Base-by-base conservation (phyloP, 208 protist genomes). In the Trypanosoma melophagium region DNA sequence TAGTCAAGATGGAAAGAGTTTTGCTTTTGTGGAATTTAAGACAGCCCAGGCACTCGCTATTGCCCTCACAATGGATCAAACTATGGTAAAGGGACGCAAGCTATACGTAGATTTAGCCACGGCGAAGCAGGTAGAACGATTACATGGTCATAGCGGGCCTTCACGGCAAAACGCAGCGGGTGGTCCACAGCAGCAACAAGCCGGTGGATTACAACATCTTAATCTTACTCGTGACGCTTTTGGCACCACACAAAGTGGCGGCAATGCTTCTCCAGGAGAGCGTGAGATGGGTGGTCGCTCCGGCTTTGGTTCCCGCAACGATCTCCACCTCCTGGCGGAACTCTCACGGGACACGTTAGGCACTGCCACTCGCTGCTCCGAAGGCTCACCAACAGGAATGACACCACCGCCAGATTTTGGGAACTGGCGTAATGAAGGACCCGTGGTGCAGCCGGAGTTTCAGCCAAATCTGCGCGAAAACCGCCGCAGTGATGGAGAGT, bases 1-100 rank as follows among this genome's bases (percentile, higher is more conserved):
- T 66, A 87, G 69, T 60, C 79, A 90, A 57, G 86, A 95, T 55
- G 82, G 82, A 28, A 88, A 87, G 62, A 86, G 81, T 49, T 95
- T 95, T 59, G 90, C 90, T 2, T 90, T 91, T 72, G 87, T 95
- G 8, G 86, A 95, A 71, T 92, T 95, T 60, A 87, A 79, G 42
- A 83, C 80, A 17, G 56, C 71, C 10, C 75, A 91, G 58, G 86
- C 90, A 22, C 72, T 93, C n/a, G 63, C 54, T 9, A 79, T 87
- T 35, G 90, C 85, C 28, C 79, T 92, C n/a, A 59, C 81, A 12
- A 66, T 90, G 68, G 81, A 93, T 73, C 65, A 81, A 28, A 84
- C 71, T 47, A 76, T 80, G 57, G 72, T 85, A 56, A 75, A 79
- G 38, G 85, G 81, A 22, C 84, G 90, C n/a, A 76, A 74, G 42